phyloP scores from a whole-genome alignment of 2,329 filamentous ascomycete species.

The Penicillium sp. region DNA sequence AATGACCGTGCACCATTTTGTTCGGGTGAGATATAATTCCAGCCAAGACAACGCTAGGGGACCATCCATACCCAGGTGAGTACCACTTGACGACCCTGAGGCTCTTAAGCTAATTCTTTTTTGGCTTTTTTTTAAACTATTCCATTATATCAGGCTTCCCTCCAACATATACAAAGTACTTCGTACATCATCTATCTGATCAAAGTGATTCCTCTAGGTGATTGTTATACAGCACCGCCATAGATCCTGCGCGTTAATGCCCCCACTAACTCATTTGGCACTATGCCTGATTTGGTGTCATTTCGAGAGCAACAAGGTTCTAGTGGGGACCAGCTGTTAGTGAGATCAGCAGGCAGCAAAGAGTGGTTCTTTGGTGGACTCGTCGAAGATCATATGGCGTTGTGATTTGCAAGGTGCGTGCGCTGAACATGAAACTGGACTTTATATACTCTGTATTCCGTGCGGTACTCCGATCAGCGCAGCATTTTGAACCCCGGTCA shows the following conservation, averaged over 20 bases:
- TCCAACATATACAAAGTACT: too few relatives aligned
- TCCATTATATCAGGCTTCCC: too few relatives aligned
- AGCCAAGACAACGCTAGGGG: slow-evolving; percentile 9
- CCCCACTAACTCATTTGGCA: slow-evolving; percentile 9
- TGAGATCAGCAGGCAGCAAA: slow-evolving; percentile 1
- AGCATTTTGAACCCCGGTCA: neutral
- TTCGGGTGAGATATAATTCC: slow-evolving; percentile 19
- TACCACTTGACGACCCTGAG: neutral
- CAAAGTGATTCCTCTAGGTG: slow-evolving; percentile 17
- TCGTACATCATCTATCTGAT: neutral
- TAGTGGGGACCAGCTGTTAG: neutral
- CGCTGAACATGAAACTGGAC: neutral
- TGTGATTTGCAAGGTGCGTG: slow-evolving; percentile 1
- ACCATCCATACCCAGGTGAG: neutral
- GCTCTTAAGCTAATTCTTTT: neutral
- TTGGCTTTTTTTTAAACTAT: neutral
- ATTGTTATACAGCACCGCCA: slow-evolving; percentile 10
- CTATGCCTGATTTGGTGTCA: slow-evolving; percentile 8
- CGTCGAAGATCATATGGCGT: neutral
- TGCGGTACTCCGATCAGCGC: neutral
- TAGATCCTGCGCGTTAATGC: slow-evolving; percentile 10
- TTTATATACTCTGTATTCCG: neutral
- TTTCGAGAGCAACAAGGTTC: slow-evolving; percentile 3
- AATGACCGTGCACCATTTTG: slow-evolving; percentile 5
- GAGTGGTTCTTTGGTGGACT: neutral